Percentiles rank a stretch among this genome's conserved stretches.
Conservation (phyloP, 768 basidiomycete genomes). For the Auricularia heimuer region DNA sequence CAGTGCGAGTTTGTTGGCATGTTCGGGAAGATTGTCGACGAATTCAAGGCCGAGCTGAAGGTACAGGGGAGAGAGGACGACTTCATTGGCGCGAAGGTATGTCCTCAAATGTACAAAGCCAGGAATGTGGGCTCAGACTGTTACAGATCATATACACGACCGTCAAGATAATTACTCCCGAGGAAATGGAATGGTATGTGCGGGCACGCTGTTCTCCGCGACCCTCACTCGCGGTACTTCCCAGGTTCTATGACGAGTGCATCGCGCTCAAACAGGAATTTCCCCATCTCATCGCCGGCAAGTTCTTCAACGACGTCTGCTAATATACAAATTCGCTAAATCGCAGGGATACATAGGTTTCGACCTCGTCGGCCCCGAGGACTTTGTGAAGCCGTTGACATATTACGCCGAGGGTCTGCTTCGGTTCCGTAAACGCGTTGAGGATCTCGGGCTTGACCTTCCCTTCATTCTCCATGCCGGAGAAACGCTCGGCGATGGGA, state of each 20-base stretch:
- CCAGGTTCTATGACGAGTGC: constrained; percentile 47
- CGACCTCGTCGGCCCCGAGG: constrained; percentile 73
- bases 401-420: constrained; percentile 55
- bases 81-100: constrained; percentile 58
- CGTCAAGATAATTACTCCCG: constrained; percentile 41
- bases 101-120: not conserved
- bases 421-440: constrained; percentile 45
- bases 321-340: too few relatives aligned
- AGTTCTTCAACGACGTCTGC: too few relatives aligned
- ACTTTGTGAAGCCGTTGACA: constrained; percentile 45
- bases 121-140: not conserved
- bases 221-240: not conserved
- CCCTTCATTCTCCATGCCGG: constrained; percentile 77
- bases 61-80: constrained; percentile 44
- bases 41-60: constrained; percentile 44
- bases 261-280: constrained; percentile 63
- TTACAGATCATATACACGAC: constrained; percentile 63
- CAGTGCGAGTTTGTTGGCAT: constrained; percentile 50
- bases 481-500: constrained; percentile 72
- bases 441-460: constrained; percentile 49
- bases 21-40: constrained; percentile 41
- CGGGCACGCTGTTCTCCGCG: not conserved
- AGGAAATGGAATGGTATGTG: constrained; percentile 49
- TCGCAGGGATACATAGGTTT: constrained; percentile 39
- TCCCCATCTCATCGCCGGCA: constrained; percentile 58